Evolutionary conservation across 345 rosid species (phyloP).

Genomic region (Gossypium rotundifolium): DNA sequence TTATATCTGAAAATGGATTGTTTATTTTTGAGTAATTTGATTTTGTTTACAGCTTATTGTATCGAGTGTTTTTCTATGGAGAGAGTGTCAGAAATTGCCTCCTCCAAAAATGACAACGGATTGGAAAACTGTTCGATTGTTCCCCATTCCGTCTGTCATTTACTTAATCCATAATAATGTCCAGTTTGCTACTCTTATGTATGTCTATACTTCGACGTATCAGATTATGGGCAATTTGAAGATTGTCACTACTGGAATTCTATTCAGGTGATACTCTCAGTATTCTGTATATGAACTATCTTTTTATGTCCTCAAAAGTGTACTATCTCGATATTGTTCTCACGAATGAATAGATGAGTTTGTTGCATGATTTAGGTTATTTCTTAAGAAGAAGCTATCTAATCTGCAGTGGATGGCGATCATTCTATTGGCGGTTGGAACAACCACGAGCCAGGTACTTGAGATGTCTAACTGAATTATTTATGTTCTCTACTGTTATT

Average conservation of each 20-base stretch:
- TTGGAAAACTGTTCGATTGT: constrained; percentile 79
- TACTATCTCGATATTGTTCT: neutral
- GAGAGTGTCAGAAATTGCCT: constrained; percentile 43
- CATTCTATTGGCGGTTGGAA: constrained; percentile 62
- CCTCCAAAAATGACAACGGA: constrained; percentile 71
- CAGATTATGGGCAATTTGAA: constrained; percentile 98
- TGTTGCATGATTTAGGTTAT: constrained; percentile 33
- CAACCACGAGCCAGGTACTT: constrained; percentile 66
- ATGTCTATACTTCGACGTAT: constrained; percentile 87
- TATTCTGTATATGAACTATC: neutral
- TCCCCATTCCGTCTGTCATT: constrained; percentile 79
- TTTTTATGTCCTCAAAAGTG: neutral
- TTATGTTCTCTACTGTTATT: neutral
- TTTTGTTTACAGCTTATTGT: constrained; percentile 53
- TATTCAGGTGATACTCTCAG: constrained; percentile 55
- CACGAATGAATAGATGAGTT: neutral
- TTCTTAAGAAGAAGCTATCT: constrained; percentile 51
- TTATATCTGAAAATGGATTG: neutral
- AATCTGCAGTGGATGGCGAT: constrained; percentile 74
- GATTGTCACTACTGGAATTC: constrained; percentile 86
- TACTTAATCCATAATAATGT: constrained; percentile 89
- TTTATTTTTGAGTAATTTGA: neutral
- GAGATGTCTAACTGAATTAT: neutral
- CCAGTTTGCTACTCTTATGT: constrained; percentile 87
- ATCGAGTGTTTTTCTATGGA: constrained; percentile 79